phyloP scores from a whole-genome alignment of 1,284 basidiomycete genomes.

The Phylloboletellus chloephorus region DNA sequence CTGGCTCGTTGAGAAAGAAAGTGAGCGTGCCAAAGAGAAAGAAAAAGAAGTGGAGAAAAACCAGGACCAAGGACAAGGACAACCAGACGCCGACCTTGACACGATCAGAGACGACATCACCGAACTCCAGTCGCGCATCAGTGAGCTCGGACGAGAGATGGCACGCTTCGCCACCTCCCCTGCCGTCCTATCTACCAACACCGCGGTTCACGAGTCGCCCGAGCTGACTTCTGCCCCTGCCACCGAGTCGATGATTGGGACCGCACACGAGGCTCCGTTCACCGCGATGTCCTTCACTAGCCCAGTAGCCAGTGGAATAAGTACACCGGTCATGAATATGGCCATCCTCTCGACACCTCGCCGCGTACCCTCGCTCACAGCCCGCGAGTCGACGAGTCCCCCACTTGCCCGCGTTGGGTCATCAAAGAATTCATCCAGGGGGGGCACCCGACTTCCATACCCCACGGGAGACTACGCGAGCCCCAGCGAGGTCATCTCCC shows the following conservation, averaged over 20 bases:
- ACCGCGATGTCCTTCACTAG: conserved; percentile 22
- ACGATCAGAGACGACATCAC: conserved; percentile 61
- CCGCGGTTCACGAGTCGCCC: conserved; percentile 43
- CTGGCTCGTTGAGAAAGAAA: conserved; percentile 76
- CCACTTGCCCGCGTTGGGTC: conserved; percentile 41
- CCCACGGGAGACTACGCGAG: conserved; percentile 75
- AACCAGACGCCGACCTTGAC: conserved; percentile 30
- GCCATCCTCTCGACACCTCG: conserved; percentile 32
- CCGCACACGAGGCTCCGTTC: conserved; percentile 23
- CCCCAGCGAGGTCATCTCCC: conserved; percentile 38
- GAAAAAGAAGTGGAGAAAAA: conserved; percentile 18
- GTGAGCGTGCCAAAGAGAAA: conserved; percentile 35
- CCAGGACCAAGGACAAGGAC: conserved; percentile 5
- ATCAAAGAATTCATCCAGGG: conserved; percentile 21
- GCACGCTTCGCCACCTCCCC: conserved; percentile 60
- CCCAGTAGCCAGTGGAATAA: conserved; percentile 15
- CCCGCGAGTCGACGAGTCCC: conserved; percentile 60
- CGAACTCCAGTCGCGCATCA: conserved; percentile 67
- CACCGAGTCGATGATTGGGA: conserved; percentile 37
- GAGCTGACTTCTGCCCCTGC: conserved; percentile 38
- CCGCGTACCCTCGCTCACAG: conserved; percentile 36
- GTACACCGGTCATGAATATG: conserved; percentile 13
- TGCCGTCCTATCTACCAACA: conserved; percentile 48
- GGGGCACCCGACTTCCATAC: conserved; percentile 63
- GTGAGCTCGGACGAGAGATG: conserved; percentile 70